A percentile compares a stretch with the other conserved stretches of the same genome.
Evolutionary conservation across 2,329 filamentous ascomycete genomes (phyloP).

Genomic region (Cadophora gregata): DNA sequence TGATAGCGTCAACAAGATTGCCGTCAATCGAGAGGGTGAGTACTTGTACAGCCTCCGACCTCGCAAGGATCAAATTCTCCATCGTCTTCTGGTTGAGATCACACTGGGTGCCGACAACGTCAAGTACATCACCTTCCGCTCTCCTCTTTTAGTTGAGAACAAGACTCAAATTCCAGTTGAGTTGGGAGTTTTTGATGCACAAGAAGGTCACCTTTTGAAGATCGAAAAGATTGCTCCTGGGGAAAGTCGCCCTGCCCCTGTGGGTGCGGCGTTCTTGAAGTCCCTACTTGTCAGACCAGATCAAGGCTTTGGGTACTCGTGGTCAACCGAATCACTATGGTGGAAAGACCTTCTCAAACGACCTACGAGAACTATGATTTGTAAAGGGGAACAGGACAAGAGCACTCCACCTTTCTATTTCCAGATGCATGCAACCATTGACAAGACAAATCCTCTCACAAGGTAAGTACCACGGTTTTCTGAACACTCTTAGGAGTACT

Average conservation of each 20-base stretch:
- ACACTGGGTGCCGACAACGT: slow-evolving; percentile 92
- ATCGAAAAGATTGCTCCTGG: slow-evolving; percentile 97
- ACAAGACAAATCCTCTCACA: slow-evolving; percentile 82
- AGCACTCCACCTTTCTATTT: slow-evolving; percentile 88
- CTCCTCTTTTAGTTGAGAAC: slow-evolving; percentile 91
- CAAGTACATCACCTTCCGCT: slow-evolving; percentile 96
- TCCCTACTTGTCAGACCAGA: slow-evolving; percentile 88
- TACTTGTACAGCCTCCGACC: slow-evolving; percentile 87
- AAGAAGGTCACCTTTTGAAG: slow-evolving; percentile 89
- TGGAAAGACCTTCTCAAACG: slow-evolving; percentile 90
- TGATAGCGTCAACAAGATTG: slow-evolving; percentile 85
- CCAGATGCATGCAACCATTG: slow-evolving; percentile 86
- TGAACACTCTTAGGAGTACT: slow-evolving; percentile 34
- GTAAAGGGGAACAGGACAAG: slow-evolving; percentile 83
- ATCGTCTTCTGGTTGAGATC: slow-evolving; percentile 91
- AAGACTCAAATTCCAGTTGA: slow-evolving; percentile 96
- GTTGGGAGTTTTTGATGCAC: slow-evolving; percentile 85
- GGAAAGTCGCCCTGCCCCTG: slow-evolving; percentile 85
- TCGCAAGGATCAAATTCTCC: slow-evolving; percentile 81
- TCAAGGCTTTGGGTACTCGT: slow-evolving; percentile 94
- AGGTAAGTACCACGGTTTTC: slow-evolving; percentile 53
- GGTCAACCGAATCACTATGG: slow-evolving; percentile 88
- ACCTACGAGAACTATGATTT: slow-evolving; percentile 86
- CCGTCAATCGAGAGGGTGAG: slow-evolving; percentile 93
- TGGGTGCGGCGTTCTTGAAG: slow-evolving; percentile 91